Evolutionary conservation across 106 monocot genomes (phyloP).

Genomic region (Iris macrosiphon): DNA sequence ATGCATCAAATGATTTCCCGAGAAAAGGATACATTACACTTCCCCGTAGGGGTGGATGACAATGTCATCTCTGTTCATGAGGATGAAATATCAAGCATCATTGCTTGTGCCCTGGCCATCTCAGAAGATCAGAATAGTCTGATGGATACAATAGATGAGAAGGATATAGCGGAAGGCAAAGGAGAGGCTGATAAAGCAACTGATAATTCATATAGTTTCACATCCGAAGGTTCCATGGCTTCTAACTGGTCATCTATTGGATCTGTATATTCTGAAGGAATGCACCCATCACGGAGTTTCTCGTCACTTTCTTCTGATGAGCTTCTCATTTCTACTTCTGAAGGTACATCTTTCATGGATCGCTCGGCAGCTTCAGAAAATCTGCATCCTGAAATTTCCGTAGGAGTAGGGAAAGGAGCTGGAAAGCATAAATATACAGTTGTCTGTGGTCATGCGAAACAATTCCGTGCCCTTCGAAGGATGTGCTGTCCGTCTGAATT

Average conservation of each 20-base stretch:
- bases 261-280: constrained; percentile 32
- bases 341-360: constrained; percentile 29
- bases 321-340: constrained; percentile 17
- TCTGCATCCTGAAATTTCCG: constrained; percentile 46
- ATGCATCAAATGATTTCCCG: constrained; percentile 13
- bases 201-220: constrained; percentile 15
- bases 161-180: constrained; percentile 2
- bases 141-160: constrained; percentile 7
- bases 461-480: constrained; percentile 59
- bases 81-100: constrained; percentile 80
- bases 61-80: constrained; percentile 53
- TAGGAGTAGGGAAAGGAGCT: constrained; percentile 28
- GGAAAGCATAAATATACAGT: constrained; percentile 59
- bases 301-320: constrained; percentile 38
- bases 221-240: constrained; percentile 15
- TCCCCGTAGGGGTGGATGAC: constrained; percentile 21
- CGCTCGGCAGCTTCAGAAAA: constrained; percentile 24
- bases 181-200: constrained; percentile 15
- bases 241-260: constrained; percentile 30
- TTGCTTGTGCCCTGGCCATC: constrained; percentile 57
- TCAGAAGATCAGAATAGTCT: constrained; percentile 14
- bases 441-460: constrained; percentile 55
- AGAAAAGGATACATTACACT: constrained; percentile 1
- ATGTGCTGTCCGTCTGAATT: constrained; percentile 77
- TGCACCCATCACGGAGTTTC: constrained; percentile 6